Evolutionary conservation across 306 rosid genomes (phyloP), one percentile per base, ranked within the genome.

Genomic region (Trichosanthes truncata): DNA sequence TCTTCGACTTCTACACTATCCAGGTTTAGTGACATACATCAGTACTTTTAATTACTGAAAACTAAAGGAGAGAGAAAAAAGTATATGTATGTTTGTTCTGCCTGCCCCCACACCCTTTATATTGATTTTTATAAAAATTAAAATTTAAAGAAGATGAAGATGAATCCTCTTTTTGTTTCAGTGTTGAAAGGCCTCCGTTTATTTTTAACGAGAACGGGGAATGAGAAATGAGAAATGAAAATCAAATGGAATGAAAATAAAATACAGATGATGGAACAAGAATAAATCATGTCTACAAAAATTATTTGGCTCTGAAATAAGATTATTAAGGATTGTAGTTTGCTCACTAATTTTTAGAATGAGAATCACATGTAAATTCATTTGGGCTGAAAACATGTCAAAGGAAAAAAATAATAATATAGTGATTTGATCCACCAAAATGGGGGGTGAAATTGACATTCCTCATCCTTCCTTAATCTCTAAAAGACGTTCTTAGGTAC

Each of bases 1-100:
- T 81, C 93, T 94, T 83, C 94, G 98, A 35, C 97, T 94, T 81
- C 81, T 94, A 88, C 92, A 78, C 57, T 92, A 94, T 85, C 92
- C 78, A 74, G 78, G 78, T 74, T 74, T 6, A 46, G 59, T 72
- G 33, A 72, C 40, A 45, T 7, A n/a, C 51, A 6, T 66, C 17
- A n/a, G n/a, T n/a, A 68, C 75, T 68, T 67, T 20, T 67, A 38
- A 38, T 67, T 20, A 15, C 25, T 65, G 48, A 65, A 33, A 67
- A 36, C 48, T 35, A 35, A 9, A 67, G 15, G 29, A 11, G n/a
- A 61, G 49, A 35, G 33, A 10, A 57, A 5, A 20, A 67, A 38
- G 49, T n/a, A 38, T 20, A 38, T 67, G 74, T 67, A 0, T 14
- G 9, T 18, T 65, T 65, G 25, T 65, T 65, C 9, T 20, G 25